phyloP scores from a whole-genome alignment of 352 stramenopile genomes.

The Phytophthora pini region DNA sequence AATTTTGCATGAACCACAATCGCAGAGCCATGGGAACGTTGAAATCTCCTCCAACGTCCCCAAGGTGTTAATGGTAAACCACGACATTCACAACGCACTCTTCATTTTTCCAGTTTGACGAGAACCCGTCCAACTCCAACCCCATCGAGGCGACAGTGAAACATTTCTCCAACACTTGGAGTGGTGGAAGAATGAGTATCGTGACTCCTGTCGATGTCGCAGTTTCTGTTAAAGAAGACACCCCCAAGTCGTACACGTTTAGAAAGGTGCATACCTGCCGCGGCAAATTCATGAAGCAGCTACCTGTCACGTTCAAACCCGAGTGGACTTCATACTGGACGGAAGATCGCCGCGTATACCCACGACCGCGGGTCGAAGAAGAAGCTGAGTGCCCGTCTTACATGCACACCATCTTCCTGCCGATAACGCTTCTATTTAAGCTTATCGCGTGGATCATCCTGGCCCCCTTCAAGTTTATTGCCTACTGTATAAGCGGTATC shows the following conservation, averaged over 20 bases:
- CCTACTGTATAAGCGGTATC: background rate
- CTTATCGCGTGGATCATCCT: background rate
- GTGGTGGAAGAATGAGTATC: constrained; percentile 3
- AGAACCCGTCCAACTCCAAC: background rate
- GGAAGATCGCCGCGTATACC: constrained; percentile 4
- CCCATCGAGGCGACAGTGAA: too few relatives aligned
- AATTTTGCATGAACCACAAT: too few relatives aligned
- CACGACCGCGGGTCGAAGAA: background rate
- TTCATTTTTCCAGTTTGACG: too few relatives aligned
- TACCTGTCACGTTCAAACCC: constrained; percentile 5
- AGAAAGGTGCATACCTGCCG: background rate
- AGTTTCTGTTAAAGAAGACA: background rate
- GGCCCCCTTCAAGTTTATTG: background rate
- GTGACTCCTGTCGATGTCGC: constrained; percentile 3
- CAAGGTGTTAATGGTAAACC: too few relatives aligned
- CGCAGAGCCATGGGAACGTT: too few relatives aligned
- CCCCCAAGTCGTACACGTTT: background rate
- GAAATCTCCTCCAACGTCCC: too few relatives aligned
- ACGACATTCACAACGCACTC: too few relatives aligned
- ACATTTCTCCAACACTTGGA: too few relatives aligned
- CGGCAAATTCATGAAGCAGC: background rate
- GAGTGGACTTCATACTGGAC: constrained; percentile 6
- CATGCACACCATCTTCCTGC: too few relatives aligned
- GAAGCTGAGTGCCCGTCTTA: too few relatives aligned
- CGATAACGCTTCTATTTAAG: background rate